These are phyloP conservation scores for Euryodendron excelsum DNA, from an alignment of 148 eudicot species.

Conservation along the genomic window DNA sequence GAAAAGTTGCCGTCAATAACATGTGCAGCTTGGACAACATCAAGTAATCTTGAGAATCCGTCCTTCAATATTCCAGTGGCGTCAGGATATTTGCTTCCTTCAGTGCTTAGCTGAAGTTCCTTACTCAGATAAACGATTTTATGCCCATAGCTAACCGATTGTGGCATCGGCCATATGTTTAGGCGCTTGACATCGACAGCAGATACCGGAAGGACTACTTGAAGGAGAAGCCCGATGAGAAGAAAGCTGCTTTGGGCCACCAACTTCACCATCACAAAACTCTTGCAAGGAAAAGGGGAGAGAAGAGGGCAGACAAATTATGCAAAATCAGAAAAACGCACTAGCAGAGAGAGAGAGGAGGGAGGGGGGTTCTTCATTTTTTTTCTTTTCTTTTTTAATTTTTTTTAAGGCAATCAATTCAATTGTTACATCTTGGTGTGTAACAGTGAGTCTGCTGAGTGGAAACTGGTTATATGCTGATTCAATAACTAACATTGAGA, in stretches of 20 bases:
- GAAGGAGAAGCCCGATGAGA: slow-evolving; percentile 28
- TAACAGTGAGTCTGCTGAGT: no score
- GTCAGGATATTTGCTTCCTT: slow-evolving; percentile 65
- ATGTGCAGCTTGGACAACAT: slow-evolving; percentile 47
- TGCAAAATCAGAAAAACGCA: neutral
- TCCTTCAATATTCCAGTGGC: slow-evolving; percentile 55
- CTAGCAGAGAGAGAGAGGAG: neutral
- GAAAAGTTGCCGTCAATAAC: slow-evolving; percentile 47
- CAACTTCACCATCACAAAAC: slow-evolving; percentile 40
- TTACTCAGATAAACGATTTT: slow-evolving; percentile 36
- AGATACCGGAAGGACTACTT: slow-evolving; percentile 30
- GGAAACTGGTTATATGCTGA: neutral
- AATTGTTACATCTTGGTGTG: neutral
- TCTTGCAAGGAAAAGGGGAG: neutral
- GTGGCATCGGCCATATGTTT: slow-evolving; percentile 93
- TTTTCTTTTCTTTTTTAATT: no score
- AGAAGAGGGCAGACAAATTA: neutral
- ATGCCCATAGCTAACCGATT: slow-evolving; percentile 45
- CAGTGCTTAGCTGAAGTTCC: slow-evolving; percentile 52
- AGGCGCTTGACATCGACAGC: slow-evolving; percentile 37
- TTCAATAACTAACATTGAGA: neutral
- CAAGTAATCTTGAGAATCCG: slow-evolving; percentile 53
- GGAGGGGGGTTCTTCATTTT: neutral
- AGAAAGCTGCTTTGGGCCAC: slow-evolving; percentile 20
- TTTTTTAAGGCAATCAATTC: neutral